phyloP scores from a whole-genome alignment of 2,329 filamentous ascomycete species.

The Ramularia endophylla region DNA sequence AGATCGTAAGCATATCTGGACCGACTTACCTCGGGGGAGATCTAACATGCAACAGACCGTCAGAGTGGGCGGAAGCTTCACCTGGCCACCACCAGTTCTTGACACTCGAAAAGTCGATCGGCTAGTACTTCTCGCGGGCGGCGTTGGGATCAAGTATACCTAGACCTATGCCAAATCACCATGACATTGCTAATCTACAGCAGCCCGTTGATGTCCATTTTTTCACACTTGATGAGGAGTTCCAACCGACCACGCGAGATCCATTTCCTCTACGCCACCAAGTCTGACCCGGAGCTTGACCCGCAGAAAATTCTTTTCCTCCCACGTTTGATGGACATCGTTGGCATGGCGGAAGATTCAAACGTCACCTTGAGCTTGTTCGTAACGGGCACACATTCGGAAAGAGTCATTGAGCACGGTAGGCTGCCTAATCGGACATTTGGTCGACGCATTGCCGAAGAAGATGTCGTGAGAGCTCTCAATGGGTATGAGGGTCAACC shows the following conservation, averaged over 20 bases:
- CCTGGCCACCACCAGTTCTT: slow-evolving; percentile 60
- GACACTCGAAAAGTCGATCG: slow-evolving; percentile 45
- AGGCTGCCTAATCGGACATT: slow-evolving; percentile 27
- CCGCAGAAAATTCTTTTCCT: slow-evolving; percentile 42
- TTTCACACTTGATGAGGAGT: slow-evolving; percentile 48
- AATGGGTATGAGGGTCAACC: slow-evolving; percentile 21
- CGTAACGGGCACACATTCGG: slow-evolving; percentile 24
- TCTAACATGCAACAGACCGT: slow-evolving; percentile 44
- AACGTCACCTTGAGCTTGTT: slow-evolving; percentile 28
- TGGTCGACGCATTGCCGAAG: slow-evolving; percentile 24
- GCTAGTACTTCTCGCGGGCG: slow-evolving; percentile 71
- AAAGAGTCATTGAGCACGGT: slow-evolving; percentile 25
- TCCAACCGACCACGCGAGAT: slow-evolving; percentile 39
- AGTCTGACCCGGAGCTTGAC: slow-evolving; percentile 31
- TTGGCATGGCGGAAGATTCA: slow-evolving; percentile 14
- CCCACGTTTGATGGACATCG: slow-evolving; percentile 35
- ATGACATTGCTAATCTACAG: background rate
- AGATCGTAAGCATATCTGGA: slow-evolving; percentile 47
- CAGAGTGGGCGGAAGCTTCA: slow-evolving; percentile 73
- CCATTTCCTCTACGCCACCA: slow-evolving; percentile 59
- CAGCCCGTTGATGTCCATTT: slow-evolving; percentile 67
- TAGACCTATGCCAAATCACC: slow-evolving; percentile 19
- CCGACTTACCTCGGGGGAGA: too few species aligned
- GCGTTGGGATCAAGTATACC: slow-evolving; percentile 69
- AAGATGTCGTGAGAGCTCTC: slow-evolving; percentile 36